phyloP scores from a whole-genome alignment of 2,329 filamentous ascomycete genomes.

The Botryotinia globosa region DNA sequence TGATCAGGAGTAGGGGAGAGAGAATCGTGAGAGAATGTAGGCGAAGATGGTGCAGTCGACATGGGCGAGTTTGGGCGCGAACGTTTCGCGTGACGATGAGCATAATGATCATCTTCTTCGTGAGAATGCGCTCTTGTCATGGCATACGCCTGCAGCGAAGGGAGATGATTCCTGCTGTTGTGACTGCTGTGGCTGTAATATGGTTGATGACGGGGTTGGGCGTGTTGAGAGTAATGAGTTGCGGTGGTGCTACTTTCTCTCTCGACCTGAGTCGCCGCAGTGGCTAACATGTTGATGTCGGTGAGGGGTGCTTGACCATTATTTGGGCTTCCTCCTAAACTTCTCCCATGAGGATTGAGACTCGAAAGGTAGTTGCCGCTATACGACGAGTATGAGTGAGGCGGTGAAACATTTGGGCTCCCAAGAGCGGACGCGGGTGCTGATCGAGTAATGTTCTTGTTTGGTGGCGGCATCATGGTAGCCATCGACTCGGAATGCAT shows the following conservation, averaged over 20 bases:
- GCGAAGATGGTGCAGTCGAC: slow-evolving; percentile 92
- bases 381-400: slow-evolving; percentile 80
- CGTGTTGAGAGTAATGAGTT: slow-evolving; percentile 38
- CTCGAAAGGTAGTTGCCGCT: slow-evolving; percentile 49
- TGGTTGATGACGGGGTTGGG: slow-evolving; percentile 51
- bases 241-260: slow-evolving; percentile 46
- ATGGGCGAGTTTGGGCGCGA: slow-evolving; percentile 92
- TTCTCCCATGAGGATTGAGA: slow-evolving; percentile 51
- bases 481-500: slow-evolving; percentile 51
- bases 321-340: slow-evolving; percentile 44
- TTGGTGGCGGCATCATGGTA: slow-evolving; percentile 77
- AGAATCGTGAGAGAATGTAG: slow-evolving; percentile 94
- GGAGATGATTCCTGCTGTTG: slow-evolving; percentile 47
- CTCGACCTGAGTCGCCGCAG: slow-evolving; percentile 60
- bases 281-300: slow-evolving; percentile 60
- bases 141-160: slow-evolving; percentile 73
- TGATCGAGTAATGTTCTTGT: slow-evolving; percentile 79
- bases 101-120: slow-evolving; percentile 74
- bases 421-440: slow-evolving; percentile 81
- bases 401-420: slow-evolving; percentile 95
- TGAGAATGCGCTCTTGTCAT: slow-evolving; percentile 89
- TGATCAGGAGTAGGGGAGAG: slow-evolving; percentile 94
- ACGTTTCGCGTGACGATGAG: slow-evolving; percentile 75
- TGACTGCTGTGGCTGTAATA: slow-evolving; percentile 49
- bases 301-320: slow-evolving; percentile 30